Conservation (phyloP, 116 monocot species). For the Zostera marina region DNA sequence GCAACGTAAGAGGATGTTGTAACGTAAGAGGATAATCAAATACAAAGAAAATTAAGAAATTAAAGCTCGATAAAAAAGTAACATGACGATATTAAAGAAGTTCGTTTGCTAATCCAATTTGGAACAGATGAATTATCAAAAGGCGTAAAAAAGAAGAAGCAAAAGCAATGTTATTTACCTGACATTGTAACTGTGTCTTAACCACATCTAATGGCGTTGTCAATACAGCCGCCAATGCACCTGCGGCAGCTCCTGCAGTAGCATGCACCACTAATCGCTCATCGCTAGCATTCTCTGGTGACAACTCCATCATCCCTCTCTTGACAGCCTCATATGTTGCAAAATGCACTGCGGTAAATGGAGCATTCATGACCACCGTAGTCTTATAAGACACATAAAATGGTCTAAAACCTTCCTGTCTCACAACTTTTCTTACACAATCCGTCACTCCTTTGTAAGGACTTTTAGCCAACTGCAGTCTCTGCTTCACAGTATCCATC, state of each 20-base stretch:
- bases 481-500: conserved; percentile 90
- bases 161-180: conserved; percentile 27
- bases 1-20: too few relatives aligned
- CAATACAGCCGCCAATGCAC: conserved; percentile 57
- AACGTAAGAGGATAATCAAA: too few relatives aligned
- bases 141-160: background rate
- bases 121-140: too few relatives aligned
- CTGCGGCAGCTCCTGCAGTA: conserved; percentile 67
- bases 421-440: conserved; percentile 46
- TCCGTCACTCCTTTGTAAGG: conserved; percentile 80
- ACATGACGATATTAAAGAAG: too few relatives aligned
- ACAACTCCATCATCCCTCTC: conserved; percentile 37
- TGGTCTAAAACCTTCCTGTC: conserved; percentile 62
- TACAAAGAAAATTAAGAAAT: too few relatives aligned
- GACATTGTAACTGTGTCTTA: conserved; percentile 86
- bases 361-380: conserved; percentile 92
- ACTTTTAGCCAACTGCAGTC: conserved; percentile 66
- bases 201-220: conserved; percentile 31
- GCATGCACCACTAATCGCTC: conserved; percentile 58
- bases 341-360: conserved; percentile 86
- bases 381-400: conserved; percentile 62
- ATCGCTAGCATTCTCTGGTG: conserved; percentile 18
- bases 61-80: too few relatives aligned
- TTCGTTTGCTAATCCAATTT: too few relatives aligned
- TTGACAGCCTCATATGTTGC: conserved; percentile 86